Evolutionary conservation across 805 yeast species (phyloP).

Genomic region (Ogataea minuta): DNA sequence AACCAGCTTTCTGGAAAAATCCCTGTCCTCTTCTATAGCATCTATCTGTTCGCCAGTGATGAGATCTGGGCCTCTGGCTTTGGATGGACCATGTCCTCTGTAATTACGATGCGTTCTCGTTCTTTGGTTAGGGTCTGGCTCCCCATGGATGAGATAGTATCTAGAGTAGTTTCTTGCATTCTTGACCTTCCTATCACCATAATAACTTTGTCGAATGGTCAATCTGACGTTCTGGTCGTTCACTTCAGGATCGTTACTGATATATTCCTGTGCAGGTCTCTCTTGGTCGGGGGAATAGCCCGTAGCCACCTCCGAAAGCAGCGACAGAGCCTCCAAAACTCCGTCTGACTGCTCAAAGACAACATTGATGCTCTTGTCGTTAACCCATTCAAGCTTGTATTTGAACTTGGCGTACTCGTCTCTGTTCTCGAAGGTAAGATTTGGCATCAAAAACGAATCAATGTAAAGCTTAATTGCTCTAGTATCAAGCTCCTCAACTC

Average conservation of each 20-base stretch:
- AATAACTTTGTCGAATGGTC: constrained; percentile 48
- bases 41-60: constrained; percentile 33
- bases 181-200: constrained; percentile 53
- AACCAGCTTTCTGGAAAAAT: constrained; percentile 13
- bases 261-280: constrained; percentile 41
- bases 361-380: constrained; percentile 58
- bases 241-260: constrained; percentile 17
- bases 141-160: constrained; percentile 69
- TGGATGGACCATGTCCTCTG: constrained; percentile 12
- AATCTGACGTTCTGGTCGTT: constrained; percentile 33
- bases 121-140: constrained; percentile 49
- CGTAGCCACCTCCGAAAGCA: constrained; percentile 17
- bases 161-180: constrained; percentile 59
- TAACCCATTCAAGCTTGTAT: constrained; percentile 61
- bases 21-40: constrained; percentile 2
- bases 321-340: constrained; percentile 22
- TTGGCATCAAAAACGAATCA: constrained; percentile 43
- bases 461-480: constrained; percentile 56
- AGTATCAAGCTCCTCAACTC: constrained; percentile 65
- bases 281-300: constrained; percentile 32
- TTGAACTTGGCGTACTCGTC: constrained; percentile 29
- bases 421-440: constrained; percentile 27
- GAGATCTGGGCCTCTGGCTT: constrained; percentile 27
- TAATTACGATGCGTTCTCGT: constrained; percentile 14
- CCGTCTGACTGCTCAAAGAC: constrained; percentile 42